These are phyloP conservation scores for Helminthosporium solani DNA, from an alignment of 2,329 filamentous ascomycete species.

Conservation along the genomic window DNA sequence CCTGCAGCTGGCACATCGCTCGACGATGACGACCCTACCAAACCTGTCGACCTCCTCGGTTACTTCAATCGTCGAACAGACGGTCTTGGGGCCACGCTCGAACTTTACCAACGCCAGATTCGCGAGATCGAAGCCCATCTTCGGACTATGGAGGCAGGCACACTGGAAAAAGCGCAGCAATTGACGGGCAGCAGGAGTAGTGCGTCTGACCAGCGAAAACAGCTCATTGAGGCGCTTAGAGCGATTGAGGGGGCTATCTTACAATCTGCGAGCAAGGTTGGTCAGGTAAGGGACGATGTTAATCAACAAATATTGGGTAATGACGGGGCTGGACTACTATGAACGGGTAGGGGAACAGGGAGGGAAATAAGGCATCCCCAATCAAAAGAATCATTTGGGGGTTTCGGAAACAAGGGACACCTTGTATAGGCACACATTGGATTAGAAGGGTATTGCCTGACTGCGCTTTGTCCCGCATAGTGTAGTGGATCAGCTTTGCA, in stretches of 20 bases:
- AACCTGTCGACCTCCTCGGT: conserved; percentile 47
- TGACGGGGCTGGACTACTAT: conserved; percentile 34
- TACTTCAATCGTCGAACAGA: conserved; percentile 49
- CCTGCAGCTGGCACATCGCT: conserved; percentile 26
- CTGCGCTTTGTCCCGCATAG: background rate
- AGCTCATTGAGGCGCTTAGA: conserved; percentile 49
- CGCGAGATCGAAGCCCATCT: conserved; percentile 52
- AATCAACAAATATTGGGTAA: conserved; percentile 45
- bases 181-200: conserved; percentile 39
- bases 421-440: background rate
- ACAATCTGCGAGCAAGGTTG: conserved; percentile 50
- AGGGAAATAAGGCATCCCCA: background rate
- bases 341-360: conserved; percentile 3
- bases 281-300: conserved; percentile 50
- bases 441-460: background rate
- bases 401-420: background rate
- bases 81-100: conserved; percentile 42
- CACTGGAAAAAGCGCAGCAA: conserved; percentile 47
- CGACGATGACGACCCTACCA: conserved; percentile 42
- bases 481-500: background rate
- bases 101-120: conserved; percentile 46
- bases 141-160: conserved; percentile 49
- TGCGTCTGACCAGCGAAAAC: conserved; percentile 43
- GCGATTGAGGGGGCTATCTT: conserved; percentile 53
- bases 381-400: background rate